phyloP scores from a whole-genome alignment of 345 rosid genomes.

The Euphorbia peplus region DNA sequence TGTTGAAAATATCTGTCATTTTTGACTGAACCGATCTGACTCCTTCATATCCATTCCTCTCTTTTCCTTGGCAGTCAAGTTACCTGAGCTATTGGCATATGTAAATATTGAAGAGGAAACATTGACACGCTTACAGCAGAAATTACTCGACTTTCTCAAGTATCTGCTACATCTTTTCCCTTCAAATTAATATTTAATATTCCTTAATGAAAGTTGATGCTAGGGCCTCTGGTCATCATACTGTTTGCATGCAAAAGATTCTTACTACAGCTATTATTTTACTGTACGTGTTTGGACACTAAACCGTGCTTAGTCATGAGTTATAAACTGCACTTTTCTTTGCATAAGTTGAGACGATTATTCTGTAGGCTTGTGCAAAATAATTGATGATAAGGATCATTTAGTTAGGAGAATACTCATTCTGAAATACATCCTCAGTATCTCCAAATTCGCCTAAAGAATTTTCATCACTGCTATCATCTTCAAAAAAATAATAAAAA shows the following conservation, averaged over 20 bases:
- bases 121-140: constrained; percentile 70
- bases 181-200: not conserved
- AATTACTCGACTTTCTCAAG: constrained; percentile 82
- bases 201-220: not conserved
- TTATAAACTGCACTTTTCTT: not conserved
- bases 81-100: constrained; percentile 83
- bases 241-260: not conserved
- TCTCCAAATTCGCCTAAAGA: too few species aligned
- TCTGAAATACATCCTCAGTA: too few species aligned
- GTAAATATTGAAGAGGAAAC: constrained; percentile 92
- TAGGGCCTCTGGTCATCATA: not conserved
- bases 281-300: too few species aligned
- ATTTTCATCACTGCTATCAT: not conserved
- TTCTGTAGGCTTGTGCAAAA: not conserved
- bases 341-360: not conserved
- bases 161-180: constrained; percentile 23
- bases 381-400: not conserved
- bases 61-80: constrained; percentile 58
- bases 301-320: constrained; percentile 1
- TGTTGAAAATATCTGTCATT: not conserved
- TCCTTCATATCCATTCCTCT: not conserved
- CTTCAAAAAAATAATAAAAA: not conserved
- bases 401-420: not conserved
- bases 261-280: not conserved
- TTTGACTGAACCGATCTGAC: not conserved